Conservation (phyloP, 345 rosid species). For the Alliaria petiolata region DNA sequence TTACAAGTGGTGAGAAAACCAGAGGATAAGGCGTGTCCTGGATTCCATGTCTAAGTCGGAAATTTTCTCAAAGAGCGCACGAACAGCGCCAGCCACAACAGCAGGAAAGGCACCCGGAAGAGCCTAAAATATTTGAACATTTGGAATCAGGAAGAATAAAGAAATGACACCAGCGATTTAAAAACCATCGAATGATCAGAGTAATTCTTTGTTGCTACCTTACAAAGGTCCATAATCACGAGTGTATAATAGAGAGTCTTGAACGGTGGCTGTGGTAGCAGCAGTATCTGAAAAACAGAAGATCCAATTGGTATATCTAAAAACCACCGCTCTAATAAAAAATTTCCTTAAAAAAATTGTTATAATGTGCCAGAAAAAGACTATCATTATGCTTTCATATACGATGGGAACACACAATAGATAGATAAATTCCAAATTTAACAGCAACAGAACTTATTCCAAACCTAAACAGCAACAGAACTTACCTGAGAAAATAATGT, state of each 20-base stretch:
- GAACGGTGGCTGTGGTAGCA: slow-evolving; percentile 93
- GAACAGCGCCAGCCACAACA: slow-evolving; percentile 98
- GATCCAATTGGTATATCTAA: slow-evolving; percentile 6
- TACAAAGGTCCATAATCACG: slow-evolving; percentile 97
- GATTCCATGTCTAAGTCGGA: slow-evolving; percentile 96
- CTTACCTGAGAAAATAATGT: slow-evolving; percentile 93
- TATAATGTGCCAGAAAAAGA: not conserved
- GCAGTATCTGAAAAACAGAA: slow-evolving; percentile 65
- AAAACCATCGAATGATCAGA: not conserved
- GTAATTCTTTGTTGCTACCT: slow-evolving; percentile 45
- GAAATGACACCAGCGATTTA: not conserved
- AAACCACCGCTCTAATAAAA: not conserved
- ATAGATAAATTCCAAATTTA: not conserved
- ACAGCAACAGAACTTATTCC: no score
- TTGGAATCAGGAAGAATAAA: slow-evolving; percentile 29
- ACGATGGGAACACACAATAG: not conserved
- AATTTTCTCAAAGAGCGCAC: slow-evolving; percentile 92
- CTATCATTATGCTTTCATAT: not conserved
- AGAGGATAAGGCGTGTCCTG: slow-evolving; percentile 81
- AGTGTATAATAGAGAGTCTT: slow-evolving; percentile 86
- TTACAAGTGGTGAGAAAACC: slow-evolving; percentile 99
- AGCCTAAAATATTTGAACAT: slow-evolving; percentile 53
- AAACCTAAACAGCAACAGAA: no score
- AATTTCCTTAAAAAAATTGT: not conserved
- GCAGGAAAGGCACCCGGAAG: slow-evolving; percentile 99